Conservation (phyloP, 176 grass and related monocot species). For the Pontederia paniculata region DNA sequence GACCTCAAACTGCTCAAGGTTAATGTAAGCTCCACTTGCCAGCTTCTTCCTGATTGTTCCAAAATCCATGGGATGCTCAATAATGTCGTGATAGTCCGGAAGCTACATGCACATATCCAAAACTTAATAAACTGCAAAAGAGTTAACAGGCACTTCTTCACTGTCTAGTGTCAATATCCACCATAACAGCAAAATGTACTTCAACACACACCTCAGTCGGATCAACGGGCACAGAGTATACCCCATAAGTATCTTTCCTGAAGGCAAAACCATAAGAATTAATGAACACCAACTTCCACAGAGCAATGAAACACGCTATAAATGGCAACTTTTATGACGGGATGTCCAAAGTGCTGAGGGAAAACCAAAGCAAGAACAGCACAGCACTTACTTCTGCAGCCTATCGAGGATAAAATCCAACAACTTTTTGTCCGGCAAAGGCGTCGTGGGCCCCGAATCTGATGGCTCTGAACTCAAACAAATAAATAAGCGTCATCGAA, state of each 20-base stretch:
- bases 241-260: conserved; percentile 96
- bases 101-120: conserved; percentile 33
- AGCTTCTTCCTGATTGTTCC: conserved; percentile 72
- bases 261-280: conserved; percentile 26
- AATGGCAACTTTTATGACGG: background rate
- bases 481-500: conserved; percentile 22
- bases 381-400: conserved; percentile 92
- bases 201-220: conserved; percentile 55
- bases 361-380: conserved; percentile 1
- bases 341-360: background rate
- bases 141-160: conserved; percentile 15
- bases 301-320: background rate
- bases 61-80: conserved; percentile 97
- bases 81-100: conserved; percentile 89
- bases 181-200: background rate
- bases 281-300: background rate
- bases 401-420: conserved; percentile 86
- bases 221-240: conserved; percentile 82
- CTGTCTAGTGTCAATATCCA: background rate
- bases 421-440: conserved; percentile 98
- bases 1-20: conserved; percentile 94
- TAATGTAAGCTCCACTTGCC: conserved; percentile 40
- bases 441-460: conserved; percentile 86
- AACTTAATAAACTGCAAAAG: too few species aligned
- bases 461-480: conserved; percentile 35